Evolutionary conservation across 768 basidiomycete species (phyloP), one percentile per base, ranked within the genome.

Genomic region (Lactarius hengduanensis): DNA sequence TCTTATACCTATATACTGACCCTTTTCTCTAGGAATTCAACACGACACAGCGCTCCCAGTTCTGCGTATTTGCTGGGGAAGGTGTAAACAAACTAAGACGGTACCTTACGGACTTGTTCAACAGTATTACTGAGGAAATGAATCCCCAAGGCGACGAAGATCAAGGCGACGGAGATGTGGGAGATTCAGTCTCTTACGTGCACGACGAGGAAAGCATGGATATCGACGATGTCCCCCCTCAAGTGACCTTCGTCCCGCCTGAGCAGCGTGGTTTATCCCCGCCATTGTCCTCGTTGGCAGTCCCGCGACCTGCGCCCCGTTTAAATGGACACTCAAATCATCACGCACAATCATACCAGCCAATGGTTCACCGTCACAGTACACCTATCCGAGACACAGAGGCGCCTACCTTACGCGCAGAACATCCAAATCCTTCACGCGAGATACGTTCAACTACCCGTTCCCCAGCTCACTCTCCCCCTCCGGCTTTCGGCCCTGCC

Each of bases 41-140:
- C 73, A 81, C 88, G 43, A 89, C 88, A 57, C 97, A 99, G 75
- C 87, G 93, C 58, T 81, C 85, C 22, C 86, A 93, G 4, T 99
- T 98, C 75, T 98, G 97, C 77, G 97, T 99, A 18, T 99, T 92
- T 79, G 98, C 96, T 13, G 93, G 94, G 26, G 88, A 88, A 70
- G 96, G 96, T 8, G 92, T 99, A 2, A 79, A 83, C 13, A 88
- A 94, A 57, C 82, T 99, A 22, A 84, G 96, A 38, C 79, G 85
- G 20, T 95, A 87, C 75, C 79, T 99, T 57, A 88, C 84, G 7
- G 89, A 89, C 65, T 76, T 90, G 16, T 91, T 89, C 74, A 87
- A 88, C 71, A 85, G 85, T 67, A 88, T 92, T 71, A 89, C 85
- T 2, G 90, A 91, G 71, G 81, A 81, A 60, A 80, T 84, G 80